Percentiles rank a stretch among this genome's conserved stretches.
These are phyloP conservation scores for Pseudonitzschia pungens DNA, from an alignment of 108 stramenopile genomes.

Conservation along the genomic window DNA sequence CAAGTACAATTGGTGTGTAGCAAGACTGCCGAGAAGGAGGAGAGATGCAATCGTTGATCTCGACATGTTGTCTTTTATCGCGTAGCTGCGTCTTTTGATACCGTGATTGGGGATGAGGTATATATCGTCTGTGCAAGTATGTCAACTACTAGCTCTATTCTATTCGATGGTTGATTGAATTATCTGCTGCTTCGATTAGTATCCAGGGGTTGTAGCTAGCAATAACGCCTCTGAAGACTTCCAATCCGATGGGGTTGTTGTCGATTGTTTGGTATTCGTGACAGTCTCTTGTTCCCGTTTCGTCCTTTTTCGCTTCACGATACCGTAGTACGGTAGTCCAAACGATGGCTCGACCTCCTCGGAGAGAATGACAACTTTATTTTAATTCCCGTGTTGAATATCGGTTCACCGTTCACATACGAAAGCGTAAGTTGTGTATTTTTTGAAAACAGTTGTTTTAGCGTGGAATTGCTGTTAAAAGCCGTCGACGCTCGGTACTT, in stretches of 20 bases:
- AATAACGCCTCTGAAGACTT: too few relatives aligned
- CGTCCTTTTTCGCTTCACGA: too few relatives aligned
- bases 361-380: background rate
- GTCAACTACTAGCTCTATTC: too few relatives aligned
- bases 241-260: too few relatives aligned
- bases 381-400: background rate
- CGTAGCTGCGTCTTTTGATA: background rate
- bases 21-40: background rate
- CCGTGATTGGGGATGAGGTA: background rate
- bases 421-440: background rate
- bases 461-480: too few relatives aligned
- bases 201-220: too few relatives aligned
- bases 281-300: too few relatives aligned
- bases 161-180: too few relatives aligned
- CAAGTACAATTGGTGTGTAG: background rate
- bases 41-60: background rate
- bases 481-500: background rate
- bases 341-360: background rate
- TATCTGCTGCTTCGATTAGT: too few relatives aligned
- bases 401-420: too few relatives aligned
- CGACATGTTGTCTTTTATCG: background rate
- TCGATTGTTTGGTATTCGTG: too few relatives aligned
- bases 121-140: too few relatives aligned
- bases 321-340: background rate
- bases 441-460: background rate